A percentile compares a stretch with the other conserved stretches of the same genome.
Evolutionary conservation across 805 yeast species (phyloP).

Genomic region (Cyberlindnera maritima): DNA sequence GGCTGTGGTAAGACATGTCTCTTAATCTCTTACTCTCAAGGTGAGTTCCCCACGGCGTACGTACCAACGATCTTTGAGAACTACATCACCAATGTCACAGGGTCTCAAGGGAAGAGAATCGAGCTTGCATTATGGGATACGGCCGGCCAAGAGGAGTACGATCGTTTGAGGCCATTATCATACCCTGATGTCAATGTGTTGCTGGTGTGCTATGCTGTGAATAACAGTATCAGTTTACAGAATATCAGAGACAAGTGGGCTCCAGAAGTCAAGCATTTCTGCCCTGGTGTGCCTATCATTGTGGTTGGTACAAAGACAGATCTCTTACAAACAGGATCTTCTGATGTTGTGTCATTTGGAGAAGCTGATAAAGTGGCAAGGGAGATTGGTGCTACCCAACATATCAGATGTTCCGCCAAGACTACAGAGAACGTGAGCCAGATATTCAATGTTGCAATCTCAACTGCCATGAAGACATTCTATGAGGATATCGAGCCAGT

Average conservation of each 20-base stretch:
- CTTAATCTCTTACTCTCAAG: constrained; percentile 61
- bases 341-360: constrained; percentile 43
- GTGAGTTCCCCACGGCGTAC: constrained; percentile 66
- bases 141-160: constrained; percentile 88
- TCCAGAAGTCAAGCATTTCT: constrained; percentile 81
- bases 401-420: constrained; percentile 79
- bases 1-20: constrained; percentile 90
- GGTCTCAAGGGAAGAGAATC: constrained; percentile 47
- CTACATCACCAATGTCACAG: constrained; percentile 55
- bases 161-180: constrained; percentile 71
- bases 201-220: constrained; percentile 73
- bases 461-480: constrained; percentile 23
- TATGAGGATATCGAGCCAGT: constrained; percentile 7
- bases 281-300: constrained; percentile 74
- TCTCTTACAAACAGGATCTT: constrained; percentile 30
- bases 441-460: constrained; percentile 61
- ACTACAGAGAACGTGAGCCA: constrained; percentile 60
- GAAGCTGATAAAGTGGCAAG: constrained; percentile 42
- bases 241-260: constrained; percentile 82
- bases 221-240: constrained; percentile 57
- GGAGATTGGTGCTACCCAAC: constrained; percentile 65
- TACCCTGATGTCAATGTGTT: constrained; percentile 78
- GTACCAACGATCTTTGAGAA: constrained; percentile 85
- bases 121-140: constrained; percentile 86
- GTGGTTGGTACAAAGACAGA: constrained; percentile 86